Base-by-base conservation (phyloP, 805 yeast species). In the Hanseniaspora lindneri region DNA sequence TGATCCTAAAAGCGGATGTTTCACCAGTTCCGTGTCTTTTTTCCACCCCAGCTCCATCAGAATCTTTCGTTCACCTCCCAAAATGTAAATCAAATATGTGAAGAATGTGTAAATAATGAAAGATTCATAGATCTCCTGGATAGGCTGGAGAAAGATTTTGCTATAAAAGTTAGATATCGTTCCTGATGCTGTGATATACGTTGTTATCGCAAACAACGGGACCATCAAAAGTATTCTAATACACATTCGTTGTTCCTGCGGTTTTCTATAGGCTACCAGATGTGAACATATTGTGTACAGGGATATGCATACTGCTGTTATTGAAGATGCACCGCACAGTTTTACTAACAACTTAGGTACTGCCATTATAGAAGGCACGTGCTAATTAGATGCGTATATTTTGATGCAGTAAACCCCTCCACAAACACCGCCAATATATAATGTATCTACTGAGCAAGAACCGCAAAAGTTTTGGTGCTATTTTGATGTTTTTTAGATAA, bases 31-130 rank as follows among this genome's bases (percentile, higher is more conserved):
- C 13, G 33, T 44, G n/a, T 37, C 21, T 39, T 89, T 69, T 2
- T 92, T 86, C 41, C 82, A 73, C 20, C 83, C 70, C 52, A 71
- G 66, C 43, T 83, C 75, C 28, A 92, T 59, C 7, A 64, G 80
- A 23, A 92, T 86, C 51, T 77, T 77, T 43, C 94, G 71, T 60
- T 94, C 98, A 16, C 98, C 99, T 0, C 96, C 97, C 9, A 92
- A 70, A 68, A 86, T 74, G 53, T 79, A 75, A 0, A 94, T 86
- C 48, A 92, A 68, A 25, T 87, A 69, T 28, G 89, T 74, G 67
- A 84, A 89, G 61, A 92, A 92, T 1, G 96, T 86, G 63, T 92
- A 92, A 29, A 92, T 83, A 29, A 88, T 96, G 65, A 92, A 85
- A 0, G 97, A 96, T 63, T 92, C 98, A 63, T 92, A 92, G 1